These are phyloP conservation scores for Penicillium maclennaniae DNA, from an alignment of 495 filamentous ascomycete species.

Conservation along the genomic window DNA sequence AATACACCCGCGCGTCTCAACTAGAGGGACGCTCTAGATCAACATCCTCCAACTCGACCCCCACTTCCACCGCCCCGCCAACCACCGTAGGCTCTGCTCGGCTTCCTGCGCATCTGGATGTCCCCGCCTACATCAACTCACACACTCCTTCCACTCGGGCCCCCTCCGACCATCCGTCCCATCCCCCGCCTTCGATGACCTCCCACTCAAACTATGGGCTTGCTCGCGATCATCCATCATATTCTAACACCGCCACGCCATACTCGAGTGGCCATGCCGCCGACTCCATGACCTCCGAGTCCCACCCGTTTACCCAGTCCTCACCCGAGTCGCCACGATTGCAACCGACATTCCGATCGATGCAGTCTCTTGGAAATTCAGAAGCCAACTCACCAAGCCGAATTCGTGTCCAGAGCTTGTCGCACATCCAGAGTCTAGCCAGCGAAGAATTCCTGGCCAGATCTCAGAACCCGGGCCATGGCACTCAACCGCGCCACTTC, in stretches of 20 bases:
- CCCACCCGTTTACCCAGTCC: slow-evolving; percentile 20
- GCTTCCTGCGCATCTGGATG: slow-evolving; percentile 34
- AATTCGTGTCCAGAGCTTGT: slow-evolving; percentile 78
- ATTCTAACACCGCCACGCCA: slow-evolving; percentile 20
- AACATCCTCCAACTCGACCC: slow-evolving; percentile 29
- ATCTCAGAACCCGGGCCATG: slow-evolving; percentile 47
- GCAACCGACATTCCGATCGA: slow-evolving; percentile 49
- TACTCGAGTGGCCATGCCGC: slow-evolving; percentile 10
- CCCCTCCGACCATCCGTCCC: slow-evolving; percentile 26
- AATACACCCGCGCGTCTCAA: slow-evolving; percentile 28
- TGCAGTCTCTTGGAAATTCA: slow-evolving; percentile 49
- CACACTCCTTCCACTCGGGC: slow-evolving; percentile 25
- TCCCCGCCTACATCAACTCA: slow-evolving; percentile 41
- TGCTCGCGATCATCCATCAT: slow-evolving; percentile 17
- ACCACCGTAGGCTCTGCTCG: slow-evolving; percentile 34
- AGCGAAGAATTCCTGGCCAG: slow-evolving; percentile 62
- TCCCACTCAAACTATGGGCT: slow-evolving; percentile 25
- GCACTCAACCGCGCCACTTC: slow-evolving; percentile 55
- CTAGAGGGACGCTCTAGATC: slow-evolving; percentile 32
- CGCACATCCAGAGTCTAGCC: slow-evolving; percentile 86
- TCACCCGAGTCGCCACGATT: slow-evolving; percentile 52
- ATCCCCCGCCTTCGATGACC: slow-evolving; percentile 32
- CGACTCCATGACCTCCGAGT: slow-evolving; percentile 15
- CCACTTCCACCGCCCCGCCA: slow-evolving; percentile 41
- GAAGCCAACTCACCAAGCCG: slow-evolving; percentile 64